Evolutionary conservation across 345 rosid genomes (phyloP).

Genomic region (Gossypium stocksii): DNA sequence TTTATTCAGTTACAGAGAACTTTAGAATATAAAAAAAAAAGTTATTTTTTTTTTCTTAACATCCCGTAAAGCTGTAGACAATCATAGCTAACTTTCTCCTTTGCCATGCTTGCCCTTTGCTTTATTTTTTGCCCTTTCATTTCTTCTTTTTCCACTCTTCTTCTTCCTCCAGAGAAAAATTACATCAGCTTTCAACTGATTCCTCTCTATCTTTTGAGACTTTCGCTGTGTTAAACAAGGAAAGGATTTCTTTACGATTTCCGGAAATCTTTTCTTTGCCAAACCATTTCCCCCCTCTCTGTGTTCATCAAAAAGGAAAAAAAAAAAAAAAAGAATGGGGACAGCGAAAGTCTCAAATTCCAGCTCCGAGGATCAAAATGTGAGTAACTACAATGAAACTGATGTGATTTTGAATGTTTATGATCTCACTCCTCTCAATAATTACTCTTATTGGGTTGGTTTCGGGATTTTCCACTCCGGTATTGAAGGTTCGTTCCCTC

Average conservation of each 20-base stretch:
- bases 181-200: too few species aligned
- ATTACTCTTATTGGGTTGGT: constrained; percentile 77
- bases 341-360: constrained; percentile 28
- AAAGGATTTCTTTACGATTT: neutral
- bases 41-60: too few species aligned
- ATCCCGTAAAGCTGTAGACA: neutral
- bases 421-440: constrained; percentile 76
- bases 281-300: neutral
- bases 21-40: too few species aligned
- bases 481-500: constrained; percentile 55
- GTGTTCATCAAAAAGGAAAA: too few species aligned
- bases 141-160: neutral
- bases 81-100: neutral
- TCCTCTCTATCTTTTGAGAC: constrained; percentile 2
- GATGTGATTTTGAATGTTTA: constrained; percentile 67
- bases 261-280: neutral
- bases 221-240: neutral
- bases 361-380: constrained; percentile 24
- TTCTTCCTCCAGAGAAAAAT: neutral
- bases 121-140: neutral
- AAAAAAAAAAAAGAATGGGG: constrained; percentile 26
- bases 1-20: too few species aligned
- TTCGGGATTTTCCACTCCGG: constrained; percentile 93
- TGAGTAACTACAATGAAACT: constrained; percentile 19
- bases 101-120: neutral